Evolutionary conservation across 768 basidiomycete genomes (phyloP).

Genomic region (Pleurotus salmoneostramineus): DNA sequence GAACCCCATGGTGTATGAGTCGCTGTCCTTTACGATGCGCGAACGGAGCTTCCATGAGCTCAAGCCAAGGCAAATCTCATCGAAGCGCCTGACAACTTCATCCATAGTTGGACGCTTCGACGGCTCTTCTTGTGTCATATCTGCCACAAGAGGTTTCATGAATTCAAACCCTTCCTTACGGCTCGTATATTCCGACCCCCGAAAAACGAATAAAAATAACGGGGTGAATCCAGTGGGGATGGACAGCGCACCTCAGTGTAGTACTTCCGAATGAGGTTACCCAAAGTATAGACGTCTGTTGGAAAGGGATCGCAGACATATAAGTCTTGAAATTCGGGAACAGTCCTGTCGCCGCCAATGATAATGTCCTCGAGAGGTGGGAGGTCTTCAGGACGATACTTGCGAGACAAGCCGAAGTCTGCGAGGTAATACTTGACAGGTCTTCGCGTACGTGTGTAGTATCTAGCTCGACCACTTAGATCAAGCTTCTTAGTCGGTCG

Average conservation of each 20-base stretch:
- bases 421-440: slow-evolving; percentile 21
- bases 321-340: slow-evolving; percentile 25
- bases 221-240: too few species aligned
- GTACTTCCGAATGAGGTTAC: slow-evolving; percentile 18
- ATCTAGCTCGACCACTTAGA: slow-evolving; percentile 4
- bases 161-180: too few species aligned
- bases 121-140: too few species aligned
- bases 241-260: slow-evolving; percentile 7
- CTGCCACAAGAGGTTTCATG: too few species aligned
- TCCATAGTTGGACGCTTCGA: too few species aligned
- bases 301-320: slow-evolving; percentile 23
- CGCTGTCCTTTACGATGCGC: too few species aligned
- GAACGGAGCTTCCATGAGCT: too few species aligned
- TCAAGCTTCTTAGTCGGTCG: background rate
- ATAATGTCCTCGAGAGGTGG: slow-evolving; percentile 24
- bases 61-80: too few species aligned
- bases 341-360: slow-evolving; percentile 34
- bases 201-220: too few species aligned
- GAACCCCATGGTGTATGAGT: too few species aligned
- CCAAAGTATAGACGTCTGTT: slow-evolving; percentile 30
- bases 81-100: too few species aligned
- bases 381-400: slow-evolving; percentile 19
- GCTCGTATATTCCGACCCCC: too few species aligned
- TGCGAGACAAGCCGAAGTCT: slow-evolving; percentile 26
- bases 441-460: slow-evolving; percentile 10